phyloP scores from a whole-genome alignment of 148 eudicot species.

The Dysphania ambrosioides region DNA sequence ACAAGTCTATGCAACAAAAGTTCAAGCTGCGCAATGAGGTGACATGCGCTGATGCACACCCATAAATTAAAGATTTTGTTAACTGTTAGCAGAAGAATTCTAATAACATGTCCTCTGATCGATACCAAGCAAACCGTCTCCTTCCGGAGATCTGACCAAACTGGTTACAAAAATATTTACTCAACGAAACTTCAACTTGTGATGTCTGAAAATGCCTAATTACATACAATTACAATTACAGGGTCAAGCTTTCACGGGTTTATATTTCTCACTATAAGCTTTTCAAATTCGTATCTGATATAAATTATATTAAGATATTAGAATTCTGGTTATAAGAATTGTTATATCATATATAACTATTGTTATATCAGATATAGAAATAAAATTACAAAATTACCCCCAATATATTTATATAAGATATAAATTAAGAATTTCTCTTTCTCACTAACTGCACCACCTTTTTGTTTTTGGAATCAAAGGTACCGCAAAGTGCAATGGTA shows the following conservation, averaged over 20 bases:
- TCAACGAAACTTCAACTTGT: slow-evolving; percentile 4
- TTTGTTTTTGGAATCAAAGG: slow-evolving; percentile 92
- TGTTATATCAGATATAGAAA: too few species aligned
- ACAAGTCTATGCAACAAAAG: background rate
- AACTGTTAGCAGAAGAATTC: slow-evolving; percentile 20
- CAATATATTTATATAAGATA: too few species aligned
- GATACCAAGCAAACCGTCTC: background rate
- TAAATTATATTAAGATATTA: too few species aligned
- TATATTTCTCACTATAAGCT: slow-evolving; percentile 86
- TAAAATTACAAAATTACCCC: too few species aligned
- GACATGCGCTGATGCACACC: slow-evolving; percentile 15
- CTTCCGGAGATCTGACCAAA: background rate
- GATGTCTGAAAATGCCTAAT: slow-evolving; percentile 1
- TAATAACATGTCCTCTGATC: background rate
- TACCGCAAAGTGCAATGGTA: slow-evolving; percentile 77
- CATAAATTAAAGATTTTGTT: background rate
- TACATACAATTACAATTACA: slow-evolving; percentile 9
- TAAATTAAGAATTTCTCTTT: too few species aligned
- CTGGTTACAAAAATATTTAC: background rate
- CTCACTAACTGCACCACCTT: slow-evolving; percentile 86
- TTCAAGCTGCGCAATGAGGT: background rate
- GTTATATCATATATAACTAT: too few species aligned
- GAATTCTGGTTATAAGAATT: too few species aligned
- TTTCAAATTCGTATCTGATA: too few species aligned
- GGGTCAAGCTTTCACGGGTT: slow-evolving; percentile 51